phyloP scores from a whole-genome alignment of 176 grass and related monocot genomes.

The Pontederia crassipes region DNA sequence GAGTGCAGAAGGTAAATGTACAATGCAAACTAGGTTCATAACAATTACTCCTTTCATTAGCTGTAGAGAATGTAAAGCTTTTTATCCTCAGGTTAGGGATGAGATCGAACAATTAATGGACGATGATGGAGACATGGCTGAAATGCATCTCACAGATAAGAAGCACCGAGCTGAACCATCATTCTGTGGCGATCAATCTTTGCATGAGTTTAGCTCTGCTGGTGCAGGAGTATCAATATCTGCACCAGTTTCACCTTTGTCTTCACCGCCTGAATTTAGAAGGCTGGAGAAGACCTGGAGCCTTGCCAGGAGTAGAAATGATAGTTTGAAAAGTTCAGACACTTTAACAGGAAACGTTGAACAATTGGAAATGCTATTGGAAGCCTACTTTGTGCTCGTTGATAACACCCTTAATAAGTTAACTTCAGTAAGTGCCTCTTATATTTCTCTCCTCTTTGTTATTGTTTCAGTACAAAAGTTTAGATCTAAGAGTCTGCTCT shows the following conservation, averaged over 20 bases:
- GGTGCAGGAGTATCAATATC: conserved; percentile 41
- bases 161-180: conserved; percentile 59
- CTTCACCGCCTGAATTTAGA: conserved; percentile 30
- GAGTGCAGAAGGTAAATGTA: conserved; percentile 78
- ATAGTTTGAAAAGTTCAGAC: conserved; percentile 57
- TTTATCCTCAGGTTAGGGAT: conserved; percentile 51
- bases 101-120: conserved; percentile 97
- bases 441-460: background rate
- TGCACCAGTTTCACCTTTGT: conserved; percentile 76
- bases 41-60: too few species aligned
- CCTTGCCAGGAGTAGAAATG: conserved; percentile 54
- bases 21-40: background rate
- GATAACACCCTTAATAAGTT: conserved; percentile 83
- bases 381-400: conserved; percentile 88
- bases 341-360: conserved; percentile 49
- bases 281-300: conserved; percentile 64
- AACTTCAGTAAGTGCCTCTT: conserved; percentile 41
- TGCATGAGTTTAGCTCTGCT: conserved; percentile 36
- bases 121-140: conserved; percentile 96
- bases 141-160: conserved; percentile 98
- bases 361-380: conserved; percentile 82
- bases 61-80: background rate
- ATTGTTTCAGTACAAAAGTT: conserved; percentile 4
- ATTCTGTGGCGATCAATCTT: conserved; percentile 36
- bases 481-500: conserved; percentile 3